Conservation (phyloP, 768 basidiomycete species). For the Collybia sordida region DNA sequence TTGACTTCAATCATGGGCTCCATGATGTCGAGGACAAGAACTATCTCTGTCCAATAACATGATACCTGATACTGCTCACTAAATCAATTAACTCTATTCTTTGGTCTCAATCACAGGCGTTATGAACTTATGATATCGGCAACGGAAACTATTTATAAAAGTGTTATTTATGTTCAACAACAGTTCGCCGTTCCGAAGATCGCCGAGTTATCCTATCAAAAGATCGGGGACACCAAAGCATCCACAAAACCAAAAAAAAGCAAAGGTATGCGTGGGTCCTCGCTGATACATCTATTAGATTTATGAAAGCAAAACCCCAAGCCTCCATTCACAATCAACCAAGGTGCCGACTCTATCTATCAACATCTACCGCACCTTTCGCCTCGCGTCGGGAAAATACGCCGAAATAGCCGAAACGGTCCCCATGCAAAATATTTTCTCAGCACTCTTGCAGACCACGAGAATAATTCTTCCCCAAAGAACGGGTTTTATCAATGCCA, state of each 20-base stretch:
- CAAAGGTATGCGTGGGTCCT: conserved; percentile 28
- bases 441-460: conserved; percentile 23
- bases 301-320: conserved; percentile 29
- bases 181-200: conserved; percentile 39
- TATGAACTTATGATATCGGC: conserved; percentile 35
- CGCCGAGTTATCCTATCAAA: conserved; percentile 36
- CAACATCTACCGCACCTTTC: conserved; percentile 21
- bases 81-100: no score
- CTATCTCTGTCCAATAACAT: no score
- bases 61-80: no score
- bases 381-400: conserved; percentile 22
- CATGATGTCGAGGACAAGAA: no score
- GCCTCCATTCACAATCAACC: no score
- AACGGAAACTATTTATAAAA: conserved; percentile 31
- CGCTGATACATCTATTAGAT: neutral
- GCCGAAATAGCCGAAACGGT: conserved; percentile 19
- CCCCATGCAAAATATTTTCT: conserved; percentile 27
- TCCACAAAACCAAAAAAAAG: conserved; percentile 37
- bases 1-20: no score
- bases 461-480: conserved; percentile 13
- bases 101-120: neutral
- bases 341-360: no score
- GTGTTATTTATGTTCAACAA: conserved; percentile 31
- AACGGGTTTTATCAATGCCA: conserved; percentile 22
- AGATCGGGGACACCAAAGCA: conserved; percentile 31